phyloP scores from a whole-genome alignment of 169 alveolate genomes.

The Miamiensis avidus region DNA sequence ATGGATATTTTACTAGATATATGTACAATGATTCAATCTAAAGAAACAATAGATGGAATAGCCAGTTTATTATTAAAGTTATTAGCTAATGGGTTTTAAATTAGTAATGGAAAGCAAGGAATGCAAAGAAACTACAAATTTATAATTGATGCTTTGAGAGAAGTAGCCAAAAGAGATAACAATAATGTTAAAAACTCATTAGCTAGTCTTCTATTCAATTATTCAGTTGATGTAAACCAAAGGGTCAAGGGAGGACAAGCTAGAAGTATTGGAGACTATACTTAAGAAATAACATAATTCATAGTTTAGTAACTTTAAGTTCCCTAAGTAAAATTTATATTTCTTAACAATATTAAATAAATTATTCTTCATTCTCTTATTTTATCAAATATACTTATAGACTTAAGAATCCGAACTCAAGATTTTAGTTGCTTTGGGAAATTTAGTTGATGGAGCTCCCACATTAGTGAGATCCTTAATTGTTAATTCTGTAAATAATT shows the following conservation, averaged over 20 bases:
- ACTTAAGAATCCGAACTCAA: background rate
- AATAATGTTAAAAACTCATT: background rate
- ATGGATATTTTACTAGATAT: background rate
- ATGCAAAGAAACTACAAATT: background rate
- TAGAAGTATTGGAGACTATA: background rate
- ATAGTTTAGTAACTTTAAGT: background rate
- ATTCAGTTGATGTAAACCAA: background rate
- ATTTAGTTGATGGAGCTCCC: background rate
- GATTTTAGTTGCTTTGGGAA: background rate
- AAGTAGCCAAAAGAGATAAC: background rate
- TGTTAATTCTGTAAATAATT: background rate
- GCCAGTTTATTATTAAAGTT: background rate
- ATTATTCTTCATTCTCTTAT: background rate
- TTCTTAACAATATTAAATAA: too few species aligned
- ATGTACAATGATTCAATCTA: background rate
- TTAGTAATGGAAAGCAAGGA: background rate
- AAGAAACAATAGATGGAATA: background rate
- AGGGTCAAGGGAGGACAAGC: background rate
- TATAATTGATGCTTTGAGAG: background rate
- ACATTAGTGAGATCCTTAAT: too few species aligned
- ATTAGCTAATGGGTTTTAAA: background rate
- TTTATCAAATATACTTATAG: background rate
- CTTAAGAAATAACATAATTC: background rate
- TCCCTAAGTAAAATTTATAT: too few species aligned
- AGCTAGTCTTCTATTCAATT: background rate